These are phyloP conservation scores for Eucalyptus lansdowneana DNA, from an alignment of 345 rosid species.

Conservation along the genomic window DNA sequence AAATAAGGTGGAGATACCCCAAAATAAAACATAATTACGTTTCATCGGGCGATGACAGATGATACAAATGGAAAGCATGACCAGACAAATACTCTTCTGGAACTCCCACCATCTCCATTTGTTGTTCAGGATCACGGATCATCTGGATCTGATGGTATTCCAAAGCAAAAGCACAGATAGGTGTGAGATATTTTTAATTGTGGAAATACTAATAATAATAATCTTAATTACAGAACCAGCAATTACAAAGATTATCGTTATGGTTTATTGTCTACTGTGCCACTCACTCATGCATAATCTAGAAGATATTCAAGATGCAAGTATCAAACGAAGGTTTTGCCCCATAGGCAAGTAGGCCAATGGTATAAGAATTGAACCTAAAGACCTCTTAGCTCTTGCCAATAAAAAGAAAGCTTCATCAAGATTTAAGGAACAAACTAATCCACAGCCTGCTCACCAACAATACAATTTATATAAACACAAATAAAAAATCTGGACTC, in stretches of 20 bases:
- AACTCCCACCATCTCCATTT: constrained; percentile 84
- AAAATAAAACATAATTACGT: constrained; percentile 30
- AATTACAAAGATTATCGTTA: not conserved
- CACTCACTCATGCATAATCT: not conserved
- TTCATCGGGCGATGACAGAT: constrained; percentile 79
- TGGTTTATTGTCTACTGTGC: not conserved
- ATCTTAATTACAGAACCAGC: not conserved
- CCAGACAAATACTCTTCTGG: constrained; percentile 78
- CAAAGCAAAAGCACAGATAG: not conserved
- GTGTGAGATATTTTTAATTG: not conserved
- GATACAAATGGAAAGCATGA: constrained; percentile 91
- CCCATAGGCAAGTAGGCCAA: not conserved
- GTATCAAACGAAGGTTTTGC: not conserved
- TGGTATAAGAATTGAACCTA: not conserved
- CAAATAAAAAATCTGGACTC: not conserved
- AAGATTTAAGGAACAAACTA: not conserved
- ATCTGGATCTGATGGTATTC: constrained; percentile 43
- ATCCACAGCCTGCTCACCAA: not conserved
- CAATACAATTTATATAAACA: not conserved
- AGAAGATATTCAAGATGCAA: not conserved
- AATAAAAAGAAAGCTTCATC: not conserved
- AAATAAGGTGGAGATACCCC: not conserved
- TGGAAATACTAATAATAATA: not conserved
- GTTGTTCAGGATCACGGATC: constrained; percentile 77
- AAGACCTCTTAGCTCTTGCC: not conserved